phyloP scores from a whole-genome alignment of 164 flowering plant species.

The Cinnamomum micranthum region DNA sequence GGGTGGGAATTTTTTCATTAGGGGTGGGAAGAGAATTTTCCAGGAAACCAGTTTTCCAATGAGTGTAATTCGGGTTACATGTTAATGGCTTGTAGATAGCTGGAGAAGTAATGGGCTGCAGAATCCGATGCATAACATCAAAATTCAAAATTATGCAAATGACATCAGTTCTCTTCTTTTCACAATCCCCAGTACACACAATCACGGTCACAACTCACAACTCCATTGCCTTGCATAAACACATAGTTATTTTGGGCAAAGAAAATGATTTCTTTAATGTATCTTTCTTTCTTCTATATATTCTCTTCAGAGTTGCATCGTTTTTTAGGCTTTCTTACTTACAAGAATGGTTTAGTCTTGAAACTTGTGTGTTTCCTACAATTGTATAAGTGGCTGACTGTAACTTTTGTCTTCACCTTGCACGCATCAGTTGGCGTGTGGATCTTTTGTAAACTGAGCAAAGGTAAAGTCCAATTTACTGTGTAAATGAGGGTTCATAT shows the following conservation, averaged over 20 bases:
- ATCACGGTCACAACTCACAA: background rate
- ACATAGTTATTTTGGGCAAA: background rate
- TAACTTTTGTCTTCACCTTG: no score
- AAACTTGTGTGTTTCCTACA: no score
- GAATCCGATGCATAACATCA: background rate
- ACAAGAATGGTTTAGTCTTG: no score
- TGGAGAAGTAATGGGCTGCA: background rate
- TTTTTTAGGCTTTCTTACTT: no score
- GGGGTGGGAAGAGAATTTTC: background rate
- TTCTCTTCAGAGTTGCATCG: background rate
- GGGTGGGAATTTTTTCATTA: no score
- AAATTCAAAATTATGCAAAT: background rate
- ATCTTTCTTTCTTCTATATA: background rate
- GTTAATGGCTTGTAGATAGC: background rate
- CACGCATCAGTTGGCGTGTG: no score
- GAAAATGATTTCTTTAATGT: background rate
- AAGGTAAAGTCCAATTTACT: no score
- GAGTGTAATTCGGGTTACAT: background rate
- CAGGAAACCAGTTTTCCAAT: background rate
- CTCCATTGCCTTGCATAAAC: background rate
- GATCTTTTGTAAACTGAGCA: no score
- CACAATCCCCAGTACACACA: background rate
- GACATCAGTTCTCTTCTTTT: background rate
- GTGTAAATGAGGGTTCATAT: no score
- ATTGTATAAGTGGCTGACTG: no score